Conservation (phyloP, 192 early-diverging fungal species). For the Coemansia sp. region DNA sequence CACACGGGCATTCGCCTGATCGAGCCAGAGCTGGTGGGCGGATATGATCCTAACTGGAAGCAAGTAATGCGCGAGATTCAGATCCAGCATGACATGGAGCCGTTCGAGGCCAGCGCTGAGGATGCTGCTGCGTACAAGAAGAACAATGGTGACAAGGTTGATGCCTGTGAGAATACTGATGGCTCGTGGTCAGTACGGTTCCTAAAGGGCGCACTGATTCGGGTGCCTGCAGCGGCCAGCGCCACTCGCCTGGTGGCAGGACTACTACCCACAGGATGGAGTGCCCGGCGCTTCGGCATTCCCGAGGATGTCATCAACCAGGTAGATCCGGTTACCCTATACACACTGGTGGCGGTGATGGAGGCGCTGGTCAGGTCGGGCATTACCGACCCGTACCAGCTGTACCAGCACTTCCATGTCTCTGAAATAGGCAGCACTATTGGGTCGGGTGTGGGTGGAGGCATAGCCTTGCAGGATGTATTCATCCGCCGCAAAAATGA, state of each 20-base stretch:
- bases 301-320: constrained; percentile 85
- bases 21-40: constrained; percentile 76
- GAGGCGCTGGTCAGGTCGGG: constrained; percentile 86
- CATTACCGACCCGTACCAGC: constrained; percentile 94
- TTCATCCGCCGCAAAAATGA: constrained; percentile 71
- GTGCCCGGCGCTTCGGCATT: constrained; percentile 82
- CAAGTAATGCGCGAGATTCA: constrained; percentile 77
- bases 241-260: constrained; percentile 81
- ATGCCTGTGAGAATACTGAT: constrained; percentile 35
- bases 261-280: constrained; percentile 92
- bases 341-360: constrained; percentile 80
- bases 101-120: constrained; percentile 81
- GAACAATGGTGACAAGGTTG: constrained; percentile 73
- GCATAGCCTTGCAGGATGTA: constrained; percentile 60
- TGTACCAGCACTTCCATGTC: constrained; percentile 94
- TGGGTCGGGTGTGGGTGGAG: constrained; percentile 87
- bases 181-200: constrained; percentile 70
- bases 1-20: constrained; percentile 56
- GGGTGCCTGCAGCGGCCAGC: constrained; percentile 80
- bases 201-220: constrained; percentile 81
- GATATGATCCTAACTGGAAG: constrained; percentile 84
- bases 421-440: constrained; percentile 87
- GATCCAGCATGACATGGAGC: constrained; percentile 78
- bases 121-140: constrained; percentile 80
- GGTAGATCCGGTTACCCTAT: constrained; percentile 84